Evolutionary conservation across 2,329 filamentous ascomycete genomes (phyloP).

Genomic region (Aspergillus amoenus): DNA sequence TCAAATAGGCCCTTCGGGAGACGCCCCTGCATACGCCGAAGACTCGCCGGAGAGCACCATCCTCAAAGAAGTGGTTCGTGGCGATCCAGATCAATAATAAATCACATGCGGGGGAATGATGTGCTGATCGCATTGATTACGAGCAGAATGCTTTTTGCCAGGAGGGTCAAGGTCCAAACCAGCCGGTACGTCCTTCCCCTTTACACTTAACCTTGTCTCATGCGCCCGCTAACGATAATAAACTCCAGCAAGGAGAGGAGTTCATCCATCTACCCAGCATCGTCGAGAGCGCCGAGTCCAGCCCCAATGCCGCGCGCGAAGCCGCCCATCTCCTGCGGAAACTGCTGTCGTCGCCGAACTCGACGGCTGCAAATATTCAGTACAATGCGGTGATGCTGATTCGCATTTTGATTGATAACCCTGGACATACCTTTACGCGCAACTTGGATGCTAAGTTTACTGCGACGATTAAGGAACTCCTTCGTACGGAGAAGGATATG

Average conservation of each 20-base stretch:
- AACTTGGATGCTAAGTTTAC: slow-evolving; percentile 86
- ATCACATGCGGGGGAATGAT: not conserved
- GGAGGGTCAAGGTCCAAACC: slow-evolving; percentile 59
- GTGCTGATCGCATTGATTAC: not conserved
- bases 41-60: slow-evolving; percentile 42
- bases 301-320: slow-evolving; percentile 77
- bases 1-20: slow-evolving; percentile 23
- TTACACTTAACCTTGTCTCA: not conserved
- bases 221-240: not conserved
- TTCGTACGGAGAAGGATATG: slow-evolving; percentile 69
- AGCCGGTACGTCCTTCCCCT: slow-evolving; percentile 44
- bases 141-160: slow-evolving; percentile 76
- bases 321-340: slow-evolving; percentile 79
- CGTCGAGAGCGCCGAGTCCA: slow-evolving; percentile 92
- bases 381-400: slow-evolving; percentile 97
- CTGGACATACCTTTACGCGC: slow-evolving; percentile 84
- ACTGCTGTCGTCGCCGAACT: slow-evolving; percentile 69
- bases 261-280: slow-evolving; percentile 89
- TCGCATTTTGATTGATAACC: slow-evolving; percentile 89
- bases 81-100: not conserved
- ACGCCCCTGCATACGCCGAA: slow-evolving; percentile 25
- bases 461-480: slow-evolving; percentile 69
- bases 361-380: slow-evolving; percentile 66
- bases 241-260: slow-evolving; percentile 68
- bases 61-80: slow-evolving; percentile 42